Base-by-base conservation (phyloP, 768 basidiomycete species). In the Podaxis rugospora region DNA sequence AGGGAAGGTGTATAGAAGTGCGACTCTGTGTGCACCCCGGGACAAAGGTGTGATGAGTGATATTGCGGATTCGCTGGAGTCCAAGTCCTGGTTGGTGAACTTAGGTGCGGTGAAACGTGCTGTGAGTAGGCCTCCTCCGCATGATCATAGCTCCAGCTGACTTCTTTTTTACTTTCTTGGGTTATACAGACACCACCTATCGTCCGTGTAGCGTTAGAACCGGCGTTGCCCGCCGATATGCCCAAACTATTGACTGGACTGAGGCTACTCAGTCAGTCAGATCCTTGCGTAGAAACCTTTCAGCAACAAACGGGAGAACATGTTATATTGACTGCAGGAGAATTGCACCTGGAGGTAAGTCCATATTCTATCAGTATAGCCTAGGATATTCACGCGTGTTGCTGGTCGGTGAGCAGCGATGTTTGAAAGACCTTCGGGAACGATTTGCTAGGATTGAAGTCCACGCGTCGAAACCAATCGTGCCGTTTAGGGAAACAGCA, bases 241-340 rank as follows among this genome's bases (percentile, higher is more conserved):
- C 88, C 86, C 1, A 94, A 92, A 70, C 80, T 99, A 23, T 82
- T 98, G 49, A 82, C 81, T 39, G 97, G 97, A 0, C 77, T 99
- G 57, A 91, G 90, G 65, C 78, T 98, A 11, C 84, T 99, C 36
- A 90, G 89, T 65, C 95, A 98, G 70, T 89, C 95, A 3, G 97
- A 98, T 75, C 96, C 97, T 1, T 98, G 95, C 65, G 95, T 96
- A 3, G 94, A 98, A 70, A 95, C 92, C 0, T 95, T 98, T 71
- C 95, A 98, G 66, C 97, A 98, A 73, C 86, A 93, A 67, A 97
- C 95, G 0, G 97, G 97, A 35, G 97, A 99, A 71, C 90, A 97
- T 71, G 97, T 99, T 59, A 97, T 99, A 64, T 74, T 98, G 62
- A 92, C 92, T 2, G 97, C 97, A 1, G 97, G 97, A 35, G 96